Conservation (phyloP, 768 basidiomycete genomes). For the Russula olivacea region DNA sequence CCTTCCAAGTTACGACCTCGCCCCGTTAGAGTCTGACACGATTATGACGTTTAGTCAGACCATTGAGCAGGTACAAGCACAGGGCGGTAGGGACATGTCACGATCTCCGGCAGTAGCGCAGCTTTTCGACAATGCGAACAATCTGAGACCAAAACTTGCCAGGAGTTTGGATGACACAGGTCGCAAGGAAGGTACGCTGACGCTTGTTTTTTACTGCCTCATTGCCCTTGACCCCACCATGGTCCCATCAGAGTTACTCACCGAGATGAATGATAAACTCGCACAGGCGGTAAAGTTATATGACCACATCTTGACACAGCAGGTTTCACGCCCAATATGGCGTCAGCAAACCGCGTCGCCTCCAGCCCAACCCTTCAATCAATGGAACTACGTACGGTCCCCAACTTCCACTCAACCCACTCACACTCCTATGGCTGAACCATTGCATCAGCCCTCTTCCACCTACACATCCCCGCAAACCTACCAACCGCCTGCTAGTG, state of each 20-base stretch:
- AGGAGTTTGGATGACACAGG: constrained; percentile 79
- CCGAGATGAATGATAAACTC: constrained; percentile 93
- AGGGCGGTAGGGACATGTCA: constrained; percentile 71
- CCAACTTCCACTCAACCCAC: background rate
- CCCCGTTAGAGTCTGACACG: constrained; percentile 73
- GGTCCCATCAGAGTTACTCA: constrained; percentile 58
- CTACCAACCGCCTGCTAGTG: constrained; percentile 1
- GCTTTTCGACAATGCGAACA: constrained; percentile 76
- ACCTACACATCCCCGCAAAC: constrained; percentile 9
- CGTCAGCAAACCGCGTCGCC: constrained; percentile 13
- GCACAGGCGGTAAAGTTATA: constrained; percentile 90
- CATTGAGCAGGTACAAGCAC: constrained; percentile 74
- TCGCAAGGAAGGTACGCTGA: constrained; percentile 70
- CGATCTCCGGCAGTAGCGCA: constrained; percentile 81
- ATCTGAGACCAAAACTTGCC: constrained; percentile 73
- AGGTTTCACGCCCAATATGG: constrained; percentile 63
- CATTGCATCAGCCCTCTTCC: constrained; percentile 11
- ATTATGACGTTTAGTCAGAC: constrained; percentile 90
- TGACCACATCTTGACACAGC: constrained; percentile 80
- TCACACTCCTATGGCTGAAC: background rate
- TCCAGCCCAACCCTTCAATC: constrained; percentile 6
- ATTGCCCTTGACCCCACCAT: constrained; percentile 1
- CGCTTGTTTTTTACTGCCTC: background rate
- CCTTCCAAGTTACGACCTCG: constrained; percentile 74
- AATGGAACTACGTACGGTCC: constrained; percentile 15